Conservation (phyloP, 352 stramenopile species). For the Phytophthora cactorum region DNA sequence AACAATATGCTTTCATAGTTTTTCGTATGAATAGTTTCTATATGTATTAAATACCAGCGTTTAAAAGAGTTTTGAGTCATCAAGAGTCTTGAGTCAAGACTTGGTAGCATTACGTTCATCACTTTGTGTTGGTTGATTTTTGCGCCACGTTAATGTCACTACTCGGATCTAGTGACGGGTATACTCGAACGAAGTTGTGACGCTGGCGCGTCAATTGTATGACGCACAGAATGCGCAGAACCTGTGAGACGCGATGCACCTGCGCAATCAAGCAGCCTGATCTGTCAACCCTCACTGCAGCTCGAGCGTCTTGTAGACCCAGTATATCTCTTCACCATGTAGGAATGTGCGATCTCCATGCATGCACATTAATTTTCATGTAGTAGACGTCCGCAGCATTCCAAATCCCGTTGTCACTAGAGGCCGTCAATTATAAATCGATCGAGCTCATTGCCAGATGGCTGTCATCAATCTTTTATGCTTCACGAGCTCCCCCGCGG, state of each 20-base stretch:
- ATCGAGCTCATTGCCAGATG: background rate
- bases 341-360: too few relatives aligned
- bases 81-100: too few relatives aligned
- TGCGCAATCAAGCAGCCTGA: background rate
- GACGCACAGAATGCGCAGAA: background rate
- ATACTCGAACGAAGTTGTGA: slow-evolving; percentile 7
- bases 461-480: slow-evolving; percentile 8
- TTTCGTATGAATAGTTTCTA: too few relatives aligned
- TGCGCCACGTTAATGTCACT: too few relatives aligned
- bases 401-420: background rate
- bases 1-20: background rate
- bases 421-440: slow-evolving; percentile 1
- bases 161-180: background rate
- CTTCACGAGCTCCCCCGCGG: slow-evolving; percentile 2
- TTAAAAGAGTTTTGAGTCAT: too few relatives aligned
- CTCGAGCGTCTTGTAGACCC: too few relatives aligned
- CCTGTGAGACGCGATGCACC: background rate
- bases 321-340: too few relatives aligned
- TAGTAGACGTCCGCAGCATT: too few relatives aligned
- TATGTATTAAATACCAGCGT: too few relatives aligned
- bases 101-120: too few relatives aligned
- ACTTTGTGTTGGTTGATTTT: too few relatives aligned
- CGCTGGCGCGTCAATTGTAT: background rate
- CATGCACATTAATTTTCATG: too few relatives aligned
- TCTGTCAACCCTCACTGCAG: background rate